Evolutionary conservation across 108 stramenopile species (phyloP).

Genomic region (Fistulifera solaris): DNA sequence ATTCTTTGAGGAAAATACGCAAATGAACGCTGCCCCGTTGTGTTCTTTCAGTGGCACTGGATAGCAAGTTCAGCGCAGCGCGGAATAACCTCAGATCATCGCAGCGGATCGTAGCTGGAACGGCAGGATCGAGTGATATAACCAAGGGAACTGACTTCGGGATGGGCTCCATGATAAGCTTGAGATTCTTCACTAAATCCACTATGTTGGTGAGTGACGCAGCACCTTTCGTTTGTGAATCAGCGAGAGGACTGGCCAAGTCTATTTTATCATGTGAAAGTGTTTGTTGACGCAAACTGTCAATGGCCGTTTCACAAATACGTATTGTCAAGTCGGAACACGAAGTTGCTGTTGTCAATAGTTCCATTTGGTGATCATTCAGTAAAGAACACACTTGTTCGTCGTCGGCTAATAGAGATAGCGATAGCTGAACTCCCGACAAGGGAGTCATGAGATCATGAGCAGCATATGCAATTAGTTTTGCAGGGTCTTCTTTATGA

Average conservation of each 20-base stretch:
- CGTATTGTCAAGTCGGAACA: slow-evolving; percentile 53
- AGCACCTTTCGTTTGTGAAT: slow-evolving; percentile 3
- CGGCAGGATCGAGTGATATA: slow-evolving; percentile 31
- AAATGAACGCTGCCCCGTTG: slow-evolving; percentile 43
- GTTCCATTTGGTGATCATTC: slow-evolving; percentile 34
- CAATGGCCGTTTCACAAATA: slow-evolving; percentile 58
- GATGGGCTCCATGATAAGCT: slow-evolving; percentile 44
- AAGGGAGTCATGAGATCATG: slow-evolving; percentile 73
- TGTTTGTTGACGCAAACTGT: slow-evolving; percentile 34
- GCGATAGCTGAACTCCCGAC: slow-evolving; percentile 49
- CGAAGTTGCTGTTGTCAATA: slow-evolving; percentile 37
- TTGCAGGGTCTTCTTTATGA: slow-evolving; percentile 33
- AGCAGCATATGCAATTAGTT: slow-evolving; percentile 63
- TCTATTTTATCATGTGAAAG: not conserved
- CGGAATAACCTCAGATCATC: slow-evolving; percentile 66
- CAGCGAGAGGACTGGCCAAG: not conserved
- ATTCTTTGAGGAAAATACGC: slow-evolving; percentile 22
- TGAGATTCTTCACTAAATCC: slow-evolving; percentile 32
- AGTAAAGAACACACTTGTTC: slow-evolving; percentile 25
- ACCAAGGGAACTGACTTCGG: slow-evolving; percentile 50
- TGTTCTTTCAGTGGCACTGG: slow-evolving; percentile 64
- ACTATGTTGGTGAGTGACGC: slow-evolving; percentile 14
- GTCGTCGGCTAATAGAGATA: slow-evolving; percentile 54
- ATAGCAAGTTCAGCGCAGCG: slow-evolving; percentile 57
- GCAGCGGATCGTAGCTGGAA: slow-evolving; percentile 28